phyloP scores from a whole-genome alignment of 345 rosid genomes.

The Lepidium sativum region DNA sequence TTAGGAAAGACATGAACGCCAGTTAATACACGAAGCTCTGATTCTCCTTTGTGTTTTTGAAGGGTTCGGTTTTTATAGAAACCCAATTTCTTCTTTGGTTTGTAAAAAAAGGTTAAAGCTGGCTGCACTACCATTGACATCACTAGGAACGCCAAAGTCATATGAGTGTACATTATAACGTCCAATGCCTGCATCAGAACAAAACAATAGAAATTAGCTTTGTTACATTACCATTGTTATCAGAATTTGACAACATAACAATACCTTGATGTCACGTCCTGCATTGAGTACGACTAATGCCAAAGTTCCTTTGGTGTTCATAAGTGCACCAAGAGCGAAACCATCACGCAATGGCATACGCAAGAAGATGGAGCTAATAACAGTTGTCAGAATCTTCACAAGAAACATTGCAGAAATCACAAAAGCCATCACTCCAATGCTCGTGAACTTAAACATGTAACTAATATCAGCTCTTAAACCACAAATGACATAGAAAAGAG shows the following conservation, averaged over 20 bases:
- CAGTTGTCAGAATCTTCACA: conserved; percentile 38
- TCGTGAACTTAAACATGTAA: not conserved
- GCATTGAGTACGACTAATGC: conserved; percentile 40
- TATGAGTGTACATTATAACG: conserved; percentile 28
- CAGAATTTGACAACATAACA: no score
- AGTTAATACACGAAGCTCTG: conserved; percentile 33
- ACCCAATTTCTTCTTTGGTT: conserved; percentile 14
- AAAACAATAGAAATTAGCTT: no score
- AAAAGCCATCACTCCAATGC: not conserved
- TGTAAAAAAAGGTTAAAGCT: conserved; percentile 19
- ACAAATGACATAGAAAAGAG: conserved; percentile 38
- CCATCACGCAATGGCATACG: conserved; percentile 33
- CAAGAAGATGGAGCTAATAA: conserved; percentile 21
- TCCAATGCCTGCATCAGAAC: conserved; percentile 24
- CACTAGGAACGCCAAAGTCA: conserved; percentile 26
- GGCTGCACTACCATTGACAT: conserved; percentile 46
- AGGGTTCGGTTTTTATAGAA: conserved; percentile 35
- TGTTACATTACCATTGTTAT: no score
- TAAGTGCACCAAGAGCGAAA: conserved; percentile 40
- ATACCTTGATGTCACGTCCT: conserved; percentile 39
- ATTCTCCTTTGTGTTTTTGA: conserved; percentile 23
- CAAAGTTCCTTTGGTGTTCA: conserved; percentile 66
- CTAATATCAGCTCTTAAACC: conserved; percentile 31
- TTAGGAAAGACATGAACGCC: conserved; percentile 32
- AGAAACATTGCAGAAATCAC: conserved; percentile 11